Evolutionary conservation across 352 stramenopile species (phyloP).

Genomic region (Pythium dissotocum): DNA sequence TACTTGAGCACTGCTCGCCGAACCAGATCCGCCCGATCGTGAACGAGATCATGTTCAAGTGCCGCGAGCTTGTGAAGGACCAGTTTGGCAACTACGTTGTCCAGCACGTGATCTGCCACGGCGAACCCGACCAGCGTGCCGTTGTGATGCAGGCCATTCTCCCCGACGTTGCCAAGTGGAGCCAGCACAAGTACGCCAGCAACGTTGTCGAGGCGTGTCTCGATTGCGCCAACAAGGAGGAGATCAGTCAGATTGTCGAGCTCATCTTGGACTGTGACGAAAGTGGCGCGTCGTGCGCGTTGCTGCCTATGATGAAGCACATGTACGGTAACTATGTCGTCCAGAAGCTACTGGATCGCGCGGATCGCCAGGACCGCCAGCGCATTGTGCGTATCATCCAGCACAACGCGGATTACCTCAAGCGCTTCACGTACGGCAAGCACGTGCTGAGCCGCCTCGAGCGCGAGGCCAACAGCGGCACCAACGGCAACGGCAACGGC

Average conservation of each 20-base stretch:
- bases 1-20: conserved; percentile 95
- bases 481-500: conserved; percentile 6
- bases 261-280: conserved; percentile 80
- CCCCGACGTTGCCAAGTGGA: conserved; percentile 89
- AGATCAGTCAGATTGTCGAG: conserved; percentile 81
- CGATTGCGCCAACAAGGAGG: conserved; percentile 80
- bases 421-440: conserved; percentile 92
- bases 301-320: conserved; percentile 96
- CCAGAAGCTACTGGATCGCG: conserved; percentile 94
- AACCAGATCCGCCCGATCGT: conserved; percentile 92
- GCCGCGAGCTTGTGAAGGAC: conserved; percentile 90
- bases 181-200: conserved; percentile 94
- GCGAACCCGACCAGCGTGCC: conserved; percentile 76
- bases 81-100: conserved; percentile 99
- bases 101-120: conserved; percentile 97
- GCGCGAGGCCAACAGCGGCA: conserved; percentile 27
- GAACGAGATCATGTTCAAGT: conserved; percentile 92
- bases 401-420: conserved; percentile 89
- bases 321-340: conserved; percentile 97
- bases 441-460: conserved; percentile 90
- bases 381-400: conserved; percentile 91
- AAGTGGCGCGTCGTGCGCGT: conserved; percentile 60
- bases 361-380: conserved; percentile 80
- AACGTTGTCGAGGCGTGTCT: conserved; percentile 97
- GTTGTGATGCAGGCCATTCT: conserved; percentile 87